Percentiles rank a stretch among this genome's conserved stretches.
phyloP scores from a whole-genome alignment of 768 basidiomycete genomes.

The Xerocomellus intermedius region DNA sequence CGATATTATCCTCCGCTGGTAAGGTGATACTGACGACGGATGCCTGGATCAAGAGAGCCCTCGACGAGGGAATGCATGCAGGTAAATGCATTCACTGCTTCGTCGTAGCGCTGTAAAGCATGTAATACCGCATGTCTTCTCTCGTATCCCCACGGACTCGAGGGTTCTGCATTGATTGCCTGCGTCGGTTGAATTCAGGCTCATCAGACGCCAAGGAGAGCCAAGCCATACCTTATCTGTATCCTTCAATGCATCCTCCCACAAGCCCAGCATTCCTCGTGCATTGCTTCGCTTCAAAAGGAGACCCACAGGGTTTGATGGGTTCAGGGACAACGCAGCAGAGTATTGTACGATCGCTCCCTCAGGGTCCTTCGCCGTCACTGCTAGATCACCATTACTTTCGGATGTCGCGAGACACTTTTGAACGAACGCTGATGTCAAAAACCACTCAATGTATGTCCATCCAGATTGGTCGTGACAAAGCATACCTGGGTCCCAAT shows the following conservation, averaged over 20 bases:
- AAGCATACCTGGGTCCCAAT: neutral
- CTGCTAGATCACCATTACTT: neutral
- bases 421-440: neutral
- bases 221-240: neutral
- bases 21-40: neutral
- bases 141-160: too few relatives aligned
- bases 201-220: too few relatives aligned
- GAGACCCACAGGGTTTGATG: neutral
- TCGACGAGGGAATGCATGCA: slow-evolving; percentile 1
- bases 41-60: neutral
- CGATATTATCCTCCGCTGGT: fast-evolving
- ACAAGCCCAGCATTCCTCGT: neutral
- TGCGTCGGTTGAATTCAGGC: too few relatives aligned
- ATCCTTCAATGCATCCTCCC: slow-evolving; percentile 1
- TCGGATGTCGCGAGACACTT: neutral
- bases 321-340: slow-evolving; percentile 4
- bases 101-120: neutral
- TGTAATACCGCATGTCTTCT: too few relatives aligned
- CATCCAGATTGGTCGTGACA: too few relatives aligned
- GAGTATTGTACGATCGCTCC: slow-evolving; percentile 8
- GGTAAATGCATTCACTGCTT: neutral
- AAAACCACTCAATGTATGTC: too few relatives aligned
- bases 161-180: too few relatives aligned
- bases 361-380: neutral
- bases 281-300: slow-evolving; percentile 9